Evolutionary conservation across 345 rosid species (phyloP).

Genomic region (Eucalyptus camaldulensis): DNA sequence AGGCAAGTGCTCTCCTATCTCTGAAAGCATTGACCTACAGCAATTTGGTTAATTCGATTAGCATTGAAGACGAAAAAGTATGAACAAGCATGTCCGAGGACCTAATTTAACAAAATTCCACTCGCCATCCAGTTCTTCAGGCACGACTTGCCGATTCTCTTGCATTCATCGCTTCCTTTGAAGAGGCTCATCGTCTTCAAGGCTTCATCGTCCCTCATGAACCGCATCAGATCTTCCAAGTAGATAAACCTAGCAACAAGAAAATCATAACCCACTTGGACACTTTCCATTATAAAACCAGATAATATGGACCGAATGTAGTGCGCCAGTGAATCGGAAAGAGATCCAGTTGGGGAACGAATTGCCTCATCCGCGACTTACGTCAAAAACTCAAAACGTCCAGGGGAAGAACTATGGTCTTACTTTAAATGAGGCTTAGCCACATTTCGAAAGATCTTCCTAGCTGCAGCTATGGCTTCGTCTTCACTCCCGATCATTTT

Average conservation of each 20-base stretch:
- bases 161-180: slow-evolving; percentile 44
- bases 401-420: not conserved
- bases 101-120: slow-evolving; percentile 3
- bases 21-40: slow-evolving; percentile 74
- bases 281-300: not conserved
- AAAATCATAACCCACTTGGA: not conserved
- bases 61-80: not conserved
- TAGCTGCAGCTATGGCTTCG: slow-evolving; percentile 81
- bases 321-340: not conserved
- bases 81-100: not conserved
- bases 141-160: slow-evolving; percentile 52
- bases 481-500: slow-evolving; percentile 53
- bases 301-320: not conserved
- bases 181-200: slow-evolving; percentile 40
- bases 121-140: slow-evolving; percentile 83
- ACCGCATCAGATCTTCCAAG: slow-evolving; percentile 57
- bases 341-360: not conserved
- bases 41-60: not conserved
- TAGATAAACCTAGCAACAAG: slow-evolving; percentile 43
- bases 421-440: slow-evolving; percentile 62
- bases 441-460: slow-evolving; percentile 68
- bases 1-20: slow-evolving; percentile 81
- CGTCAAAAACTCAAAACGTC: not conserved
- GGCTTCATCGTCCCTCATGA: slow-evolving; percentile 61
- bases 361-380: not conserved